phyloP scores from a whole-genome alignment of 2,329 filamentous ascomycete genomes.

The Fusarium napiforme region DNA sequence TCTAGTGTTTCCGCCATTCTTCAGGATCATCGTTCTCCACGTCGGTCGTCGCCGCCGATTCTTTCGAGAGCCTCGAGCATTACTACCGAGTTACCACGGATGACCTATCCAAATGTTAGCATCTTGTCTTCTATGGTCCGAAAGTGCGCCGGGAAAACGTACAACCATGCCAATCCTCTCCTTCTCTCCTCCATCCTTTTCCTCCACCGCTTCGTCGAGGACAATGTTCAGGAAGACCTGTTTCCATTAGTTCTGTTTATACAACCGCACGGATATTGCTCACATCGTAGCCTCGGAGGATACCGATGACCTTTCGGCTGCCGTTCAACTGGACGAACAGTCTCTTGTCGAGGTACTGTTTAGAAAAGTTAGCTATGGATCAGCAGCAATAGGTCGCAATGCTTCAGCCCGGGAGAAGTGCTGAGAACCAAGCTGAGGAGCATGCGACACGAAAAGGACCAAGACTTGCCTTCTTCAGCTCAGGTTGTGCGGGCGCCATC shows the following conservation, averaged over 20 bases:
- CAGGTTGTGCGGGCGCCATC: constrained; percentile 99
- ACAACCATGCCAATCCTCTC: constrained; percentile 92
- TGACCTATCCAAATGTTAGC: constrained; percentile 70
- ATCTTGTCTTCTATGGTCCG: not conserved
- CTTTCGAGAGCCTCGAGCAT: constrained; percentile 89
- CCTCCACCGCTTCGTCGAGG: constrained; percentile 94
- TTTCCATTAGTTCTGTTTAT: constrained; percentile 16
- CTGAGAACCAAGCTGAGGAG: too few species aligned
- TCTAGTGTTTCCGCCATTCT: constrained; percentile 4
- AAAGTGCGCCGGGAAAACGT: constrained; percentile 52
- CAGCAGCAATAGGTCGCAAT: not conserved
- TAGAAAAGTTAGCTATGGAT: constrained; percentile 41
- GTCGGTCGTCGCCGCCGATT: constrained; percentile 70
- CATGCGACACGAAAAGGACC: not conserved
- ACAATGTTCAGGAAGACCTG: constrained; percentile 99
- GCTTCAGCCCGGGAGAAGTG: not conserved
- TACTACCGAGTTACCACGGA: constrained; percentile 96
- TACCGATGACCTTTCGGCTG: constrained; percentile 94
- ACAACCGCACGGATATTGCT: constrained; percentile 44
- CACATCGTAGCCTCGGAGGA: constrained; percentile 96
- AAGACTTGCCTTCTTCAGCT: constrained; percentile 88
- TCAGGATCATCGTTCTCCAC: constrained; percentile 46
- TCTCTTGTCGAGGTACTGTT: constrained; percentile 97
- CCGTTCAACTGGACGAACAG: constrained; percentile 98
- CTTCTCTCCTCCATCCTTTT: constrained; percentile 92